phyloP scores from a whole-genome alignment of 352 stramenopile genomes.

The Elongisporangium undulatum region DNA sequence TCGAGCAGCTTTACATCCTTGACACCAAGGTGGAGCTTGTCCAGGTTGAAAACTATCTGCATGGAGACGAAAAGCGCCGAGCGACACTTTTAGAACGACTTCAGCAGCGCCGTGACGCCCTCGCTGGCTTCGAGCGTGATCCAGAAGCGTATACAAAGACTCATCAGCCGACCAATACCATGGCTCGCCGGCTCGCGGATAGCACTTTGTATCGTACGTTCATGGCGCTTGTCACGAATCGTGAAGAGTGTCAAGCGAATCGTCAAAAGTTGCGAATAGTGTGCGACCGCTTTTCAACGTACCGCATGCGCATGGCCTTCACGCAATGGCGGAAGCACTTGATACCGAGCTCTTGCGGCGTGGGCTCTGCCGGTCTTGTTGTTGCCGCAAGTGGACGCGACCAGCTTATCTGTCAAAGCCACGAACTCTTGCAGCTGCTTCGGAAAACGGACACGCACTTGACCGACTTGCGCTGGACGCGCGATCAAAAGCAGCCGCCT shows the following conservation, averaged over 20 bases:
- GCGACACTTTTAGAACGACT: conserved; percentile 26
- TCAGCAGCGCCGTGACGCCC: conserved; percentile 31
- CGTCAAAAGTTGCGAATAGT: conserved; percentile 37
- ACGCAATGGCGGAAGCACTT: conserved; percentile 16
- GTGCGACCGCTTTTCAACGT: conserved; percentile 19
- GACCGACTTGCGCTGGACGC: conserved; percentile 32
- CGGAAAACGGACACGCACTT: conserved; percentile 31
- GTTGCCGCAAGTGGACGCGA: conserved; percentile 44
- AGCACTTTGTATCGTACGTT: conserved; percentile 45
- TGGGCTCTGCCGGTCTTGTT: conserved; percentile 42
- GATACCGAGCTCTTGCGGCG: conserved; percentile 1
- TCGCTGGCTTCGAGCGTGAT: conserved; percentile 45
- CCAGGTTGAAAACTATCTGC: conserved; percentile 67
- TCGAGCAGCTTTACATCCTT: conserved; percentile 82
- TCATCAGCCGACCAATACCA: background rate
- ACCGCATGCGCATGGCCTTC: conserved; percentile 19
- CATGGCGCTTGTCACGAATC: conserved; percentile 40
- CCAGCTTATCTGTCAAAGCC: conserved; percentile 41
- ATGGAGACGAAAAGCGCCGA: conserved; percentile 40
- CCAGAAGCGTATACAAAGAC: conserved; percentile 4
- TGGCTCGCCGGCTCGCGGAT: conserved; percentile 19
- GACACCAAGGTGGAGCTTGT: conserved; percentile 73
- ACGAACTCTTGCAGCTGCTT: conserved; percentile 37
- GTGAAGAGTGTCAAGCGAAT: conserved; percentile 18
- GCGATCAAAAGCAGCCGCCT: conserved; percentile 25